Evolutionary conservation across 257 asterid species (phyloP).

Genomic region (Echites panduratus): DNA sequence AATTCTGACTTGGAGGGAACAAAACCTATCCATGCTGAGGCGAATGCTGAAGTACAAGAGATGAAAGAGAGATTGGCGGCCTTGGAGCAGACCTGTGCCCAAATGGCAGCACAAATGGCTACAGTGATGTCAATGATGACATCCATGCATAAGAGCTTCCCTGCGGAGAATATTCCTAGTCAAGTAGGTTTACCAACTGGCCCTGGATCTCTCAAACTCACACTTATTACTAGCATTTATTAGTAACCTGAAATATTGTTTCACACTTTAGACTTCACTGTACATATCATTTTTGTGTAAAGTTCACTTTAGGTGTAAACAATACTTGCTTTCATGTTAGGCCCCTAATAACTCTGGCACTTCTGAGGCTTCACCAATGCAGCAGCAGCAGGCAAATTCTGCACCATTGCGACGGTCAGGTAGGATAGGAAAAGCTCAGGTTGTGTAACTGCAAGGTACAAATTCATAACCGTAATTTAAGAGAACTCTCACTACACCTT

Average conservation of each 20-base stretch:
- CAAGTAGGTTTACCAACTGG: conserved; percentile 16
- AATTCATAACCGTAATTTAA: too few relatives aligned
- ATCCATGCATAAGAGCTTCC: conserved; percentile 22
- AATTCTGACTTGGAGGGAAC: not conserved
- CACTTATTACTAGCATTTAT: too few relatives aligned
- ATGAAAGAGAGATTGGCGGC: conserved; percentile 30
- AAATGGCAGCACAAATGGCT: conserved; percentile 41
- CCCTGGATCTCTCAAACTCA: not conserved
- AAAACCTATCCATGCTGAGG: conserved; percentile 8
- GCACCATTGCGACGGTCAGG: conserved; percentile 11
- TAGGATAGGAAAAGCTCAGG: conserved; percentile 7
- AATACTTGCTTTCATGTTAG: not conserved
- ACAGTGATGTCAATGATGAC: conserved; percentile 41
- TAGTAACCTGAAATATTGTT: too few relatives aligned
- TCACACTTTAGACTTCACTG: too few relatives aligned
- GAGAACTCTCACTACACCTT: too few relatives aligned
- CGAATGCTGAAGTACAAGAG: conserved; percentile 30
- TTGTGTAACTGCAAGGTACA: not conserved
- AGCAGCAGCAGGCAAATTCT: conserved; percentile 4
- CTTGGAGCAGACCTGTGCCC: conserved; percentile 40
- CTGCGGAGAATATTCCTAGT: conserved; percentile 15
- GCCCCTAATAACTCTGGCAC: conserved; percentile 3
- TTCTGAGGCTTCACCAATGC: conserved; percentile 5
- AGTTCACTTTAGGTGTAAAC: too few relatives aligned
- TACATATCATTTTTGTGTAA: too few relatives aligned